phyloP scores from a whole-genome alignment of 805 yeast genomes.

The Metschnikowia lochheadii region DNA sequence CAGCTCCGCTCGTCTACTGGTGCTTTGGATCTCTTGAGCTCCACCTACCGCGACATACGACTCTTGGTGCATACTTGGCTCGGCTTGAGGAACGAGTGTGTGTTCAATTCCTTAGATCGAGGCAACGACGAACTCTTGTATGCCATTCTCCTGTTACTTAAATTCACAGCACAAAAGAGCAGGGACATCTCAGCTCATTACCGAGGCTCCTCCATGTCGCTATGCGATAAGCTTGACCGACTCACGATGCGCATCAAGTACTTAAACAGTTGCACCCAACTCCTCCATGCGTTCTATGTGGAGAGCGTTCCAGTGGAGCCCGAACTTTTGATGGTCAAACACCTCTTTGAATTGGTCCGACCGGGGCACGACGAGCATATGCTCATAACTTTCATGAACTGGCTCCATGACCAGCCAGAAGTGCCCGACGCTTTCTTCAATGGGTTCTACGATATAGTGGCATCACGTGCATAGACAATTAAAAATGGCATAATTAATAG shows the following conservation, averaged over 20 bases:
- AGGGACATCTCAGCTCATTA: conserved; percentile 5
- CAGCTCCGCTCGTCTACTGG: conserved; percentile 4
- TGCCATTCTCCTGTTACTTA: conserved; percentile 12
- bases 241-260: not conserved
- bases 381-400: conserved; percentile 7
- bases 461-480: not conserved
- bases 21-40: conserved; percentile 15
- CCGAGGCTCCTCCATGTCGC: not conserved
- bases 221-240: conserved; percentile 1
- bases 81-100: conserved; percentile 9
- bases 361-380: conserved; percentile 5
- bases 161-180: conserved; percentile 7
- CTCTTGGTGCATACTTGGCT: conserved; percentile 13
- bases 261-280: not conserved
- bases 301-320: not conserved
- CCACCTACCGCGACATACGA: conserved; percentile 1
- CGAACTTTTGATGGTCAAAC: not conserved
- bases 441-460: conserved; percentile 4
- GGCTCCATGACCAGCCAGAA: conserved; percentile 10
- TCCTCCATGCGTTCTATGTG: conserved; percentile 1
- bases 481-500: not conserved
- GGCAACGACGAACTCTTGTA: conserved; percentile 27
- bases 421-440: not conserved
- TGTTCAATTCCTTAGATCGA: conserved; percentile 14
- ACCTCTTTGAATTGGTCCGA: conserved; percentile 6